A percentile compares a stretch with the other conserved stretches of the same genome.
phyloP scores from a whole-genome alignment of 257 asterid genomes.

The Petunia axillaris region DNA sequence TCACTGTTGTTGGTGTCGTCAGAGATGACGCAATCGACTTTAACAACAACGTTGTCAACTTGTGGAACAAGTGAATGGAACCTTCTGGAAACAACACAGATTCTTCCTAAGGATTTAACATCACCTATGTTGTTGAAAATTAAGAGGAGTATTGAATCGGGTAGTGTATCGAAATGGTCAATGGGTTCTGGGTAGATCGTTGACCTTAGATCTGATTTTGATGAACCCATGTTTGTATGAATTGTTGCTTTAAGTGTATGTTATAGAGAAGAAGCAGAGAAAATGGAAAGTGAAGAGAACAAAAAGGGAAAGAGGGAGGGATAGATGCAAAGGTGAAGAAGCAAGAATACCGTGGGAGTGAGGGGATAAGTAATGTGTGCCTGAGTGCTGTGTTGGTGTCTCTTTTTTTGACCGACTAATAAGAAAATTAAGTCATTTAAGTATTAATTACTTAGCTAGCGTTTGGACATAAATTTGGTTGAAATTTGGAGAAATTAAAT shows the following conservation, averaged over 20 bases:
- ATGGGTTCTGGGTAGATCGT: conserved; percentile 54
- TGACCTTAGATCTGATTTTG: conserved; percentile 59
- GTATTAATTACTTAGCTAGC: no score
- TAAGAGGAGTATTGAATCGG: conserved; percentile 69
- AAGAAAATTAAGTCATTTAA: no score
- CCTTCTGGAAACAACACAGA: conserved; percentile 76
- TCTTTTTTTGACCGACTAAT: no score
- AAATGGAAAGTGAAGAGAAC: not conserved
- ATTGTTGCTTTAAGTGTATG: not conserved
- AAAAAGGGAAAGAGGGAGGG: not conserved
- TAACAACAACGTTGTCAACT: conserved; percentile 84
- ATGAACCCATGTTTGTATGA: conserved; percentile 41
- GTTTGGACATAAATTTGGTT: no score
- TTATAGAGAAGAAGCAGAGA: not conserved
- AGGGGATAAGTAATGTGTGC: not conserved
- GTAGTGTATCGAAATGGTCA: conserved; percentile 78
- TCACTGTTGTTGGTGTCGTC: conserved; percentile 65
- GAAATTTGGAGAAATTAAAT: no score
- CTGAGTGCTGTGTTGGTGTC: not conserved
- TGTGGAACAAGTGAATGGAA: conserved; percentile 78
- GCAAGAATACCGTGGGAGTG: conserved; percentile 4
- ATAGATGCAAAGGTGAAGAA: conserved; percentile 5
- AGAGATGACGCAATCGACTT: conserved; percentile 93
- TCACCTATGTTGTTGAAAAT: conserved; percentile 89
- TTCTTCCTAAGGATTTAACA: conserved; percentile 82